A percentile compares a stretch with the other conserved stretches of the same genome.
Evolutionary conservation across 805 yeast species (phyloP).

Genomic region (Cyberlindnera petersonii): DNA sequence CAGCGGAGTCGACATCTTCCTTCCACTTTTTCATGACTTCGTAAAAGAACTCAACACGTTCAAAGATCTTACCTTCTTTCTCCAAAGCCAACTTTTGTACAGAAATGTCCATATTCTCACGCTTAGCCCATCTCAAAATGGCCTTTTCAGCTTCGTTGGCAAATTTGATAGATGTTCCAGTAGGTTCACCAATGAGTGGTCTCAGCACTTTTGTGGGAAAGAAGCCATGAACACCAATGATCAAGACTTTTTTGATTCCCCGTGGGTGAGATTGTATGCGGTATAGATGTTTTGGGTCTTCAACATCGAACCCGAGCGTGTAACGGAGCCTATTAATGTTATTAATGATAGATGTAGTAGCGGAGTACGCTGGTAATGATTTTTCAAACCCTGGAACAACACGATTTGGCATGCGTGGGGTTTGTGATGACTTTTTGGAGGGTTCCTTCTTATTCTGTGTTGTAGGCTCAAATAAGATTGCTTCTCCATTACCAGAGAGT

Average conservation of each 20-base stretch:
- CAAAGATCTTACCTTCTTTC: slow-evolving; percentile 86
- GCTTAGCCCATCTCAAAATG: slow-evolving; percentile 56
- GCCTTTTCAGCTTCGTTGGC: slow-evolving; percentile 87
- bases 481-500: slow-evolving; percentile 22
- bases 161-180: slow-evolving; percentile 89
- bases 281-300: slow-evolving; percentile 27
- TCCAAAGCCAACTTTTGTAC: slow-evolving; percentile 91
- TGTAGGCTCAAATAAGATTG: slow-evolving; percentile 25
- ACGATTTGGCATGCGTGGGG: slow-evolving; percentile 13
- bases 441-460: slow-evolving; percentile 2
- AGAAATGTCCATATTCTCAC: slow-evolving; percentile 34
- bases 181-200: slow-evolving; percentile 90
- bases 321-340: slow-evolving; percentile 24
- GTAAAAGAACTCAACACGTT: slow-evolving; percentile 78
- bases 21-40: slow-evolving; percentile 66
- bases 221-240: slow-evolving; percentile 94
- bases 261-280: slow-evolving; percentile 14
- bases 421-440: slow-evolving; percentile 3
- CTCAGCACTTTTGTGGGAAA: slow-evolving; percentile 86
- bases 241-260: slow-evolving; percentile 55
- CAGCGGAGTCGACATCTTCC: slow-evolving; percentile 54
- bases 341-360: slow-evolving; percentile 17
- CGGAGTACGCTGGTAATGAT: slow-evolving; percentile 22
- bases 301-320: slow-evolving; percentile 26
- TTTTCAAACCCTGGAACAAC: slow-evolving; percentile 28